Base-by-base conservation (phyloP, 2,329 filamentous ascomycete genomes). In the Cordyceps pruinosa region DNA sequence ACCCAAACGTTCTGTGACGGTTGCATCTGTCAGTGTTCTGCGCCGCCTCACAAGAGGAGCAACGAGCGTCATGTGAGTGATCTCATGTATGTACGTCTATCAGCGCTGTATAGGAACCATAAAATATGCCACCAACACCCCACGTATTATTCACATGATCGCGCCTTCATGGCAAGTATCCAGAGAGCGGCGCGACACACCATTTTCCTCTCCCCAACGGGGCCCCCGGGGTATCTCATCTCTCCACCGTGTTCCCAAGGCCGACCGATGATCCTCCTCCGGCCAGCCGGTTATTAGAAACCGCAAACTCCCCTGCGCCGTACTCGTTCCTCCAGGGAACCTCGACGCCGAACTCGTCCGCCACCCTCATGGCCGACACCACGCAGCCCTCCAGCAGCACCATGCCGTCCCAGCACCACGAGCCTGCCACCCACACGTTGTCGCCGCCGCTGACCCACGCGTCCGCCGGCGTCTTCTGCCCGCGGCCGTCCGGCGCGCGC, bases 381-480 rank as follows among this genome's bases (percentile, higher is more conserved):
- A 85, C 71, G 56, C 82, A 86, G 1, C 83, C 83, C 65, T 85
- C 82, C 4, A 85, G 66, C 17, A 85, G 62, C 1, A 85, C 81
- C 81, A 85, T 81, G 3, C 82, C 82, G 65, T 85, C 82, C 82
- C 82, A 85, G 61, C 81, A 85, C 83, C 82, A 85, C 0, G 80
- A 79, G 6, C 82, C 82, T 1, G 75, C 73, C 13, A 85, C 63
- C 74, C 77, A 85, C 0, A 85, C 76, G 41, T 76, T 73, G 8
- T 75, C 73, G 50, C 81, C 70, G 0, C 81, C 81, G 58, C 81
- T 84, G 8, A 66, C 72, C 80, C 81, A 84, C 4, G 39, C 23
- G 15, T 58, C 45, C 4, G 9, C 37, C 15, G 15, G 39, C 23
- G 15, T 58, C 45, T 9, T 21, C 37, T 15, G 15, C 15, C 34